phyloP scores from a whole-genome alignment of 1,284 basidiomycete species.

The Ganoderma leucocontextum region DNA sequence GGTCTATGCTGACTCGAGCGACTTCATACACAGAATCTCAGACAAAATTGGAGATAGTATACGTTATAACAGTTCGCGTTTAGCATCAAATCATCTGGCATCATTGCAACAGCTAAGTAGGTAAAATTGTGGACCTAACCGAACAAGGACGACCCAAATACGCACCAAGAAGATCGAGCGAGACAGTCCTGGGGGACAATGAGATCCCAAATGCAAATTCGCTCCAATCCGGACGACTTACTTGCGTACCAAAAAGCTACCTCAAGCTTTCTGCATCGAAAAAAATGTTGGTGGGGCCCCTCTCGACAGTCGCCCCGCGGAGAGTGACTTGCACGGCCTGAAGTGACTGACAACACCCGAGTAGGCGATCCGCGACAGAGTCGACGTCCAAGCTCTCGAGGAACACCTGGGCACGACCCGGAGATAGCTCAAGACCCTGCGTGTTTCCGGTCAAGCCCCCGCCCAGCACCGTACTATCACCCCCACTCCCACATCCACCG shows the following conservation, averaged over 20 bases:
- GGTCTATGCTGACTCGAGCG: too few relatives aligned
- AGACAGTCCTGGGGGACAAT: not conserved
- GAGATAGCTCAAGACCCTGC: not conserved
- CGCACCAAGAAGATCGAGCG: too few relatives aligned
- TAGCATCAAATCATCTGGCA: too few relatives aligned
- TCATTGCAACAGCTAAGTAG: too few relatives aligned
- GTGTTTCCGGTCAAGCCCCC: not conserved
- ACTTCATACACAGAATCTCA: too few relatives aligned
- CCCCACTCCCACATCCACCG: not conserved
- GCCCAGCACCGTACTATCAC: not conserved
- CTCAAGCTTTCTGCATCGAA: not conserved
- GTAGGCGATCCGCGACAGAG: not conserved
- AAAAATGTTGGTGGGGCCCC: not conserved
- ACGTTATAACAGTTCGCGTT: too few relatives aligned
- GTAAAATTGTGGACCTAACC: too few relatives aligned
- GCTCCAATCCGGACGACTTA: not conserved
- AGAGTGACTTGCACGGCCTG: slow-evolving; percentile 3
- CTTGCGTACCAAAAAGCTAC: not conserved
- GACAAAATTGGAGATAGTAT: too few relatives aligned
- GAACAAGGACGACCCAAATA: too few relatives aligned
- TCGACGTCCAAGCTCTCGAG: not conserved
- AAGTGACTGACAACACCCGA: not conserved
- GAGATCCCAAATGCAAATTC: not conserved
- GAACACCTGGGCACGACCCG: not conserved
- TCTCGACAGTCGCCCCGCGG: not conserved